A percentile compares a stretch with the other conserved stretches of the same genome.
Evolutionary conservation across 176 grass and related monocot species (phyloP).

Genomic region (Pontederia paniculata): DNA sequence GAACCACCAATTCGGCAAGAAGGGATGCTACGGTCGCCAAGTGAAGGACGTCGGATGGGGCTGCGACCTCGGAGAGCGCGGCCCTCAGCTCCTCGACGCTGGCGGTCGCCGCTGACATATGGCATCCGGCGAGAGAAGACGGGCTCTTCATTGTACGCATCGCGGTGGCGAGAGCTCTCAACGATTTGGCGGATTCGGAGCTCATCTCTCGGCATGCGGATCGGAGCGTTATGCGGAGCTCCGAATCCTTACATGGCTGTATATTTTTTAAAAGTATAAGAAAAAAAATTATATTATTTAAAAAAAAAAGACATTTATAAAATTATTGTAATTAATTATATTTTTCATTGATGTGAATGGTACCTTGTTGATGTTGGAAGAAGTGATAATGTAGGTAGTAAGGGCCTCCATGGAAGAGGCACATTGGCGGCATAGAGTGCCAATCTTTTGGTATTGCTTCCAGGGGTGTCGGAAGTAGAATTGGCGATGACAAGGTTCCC

Average conservation of each 20-base stretch:
- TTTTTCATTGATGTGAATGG: background rate
- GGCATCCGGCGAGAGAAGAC: slow-evolving; percentile 9
- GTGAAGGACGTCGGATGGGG: slow-evolving; percentile 36
- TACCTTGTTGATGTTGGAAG: slow-evolving; percentile 19
- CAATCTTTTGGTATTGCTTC: slow-evolving; percentile 70
- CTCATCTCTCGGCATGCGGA: slow-evolving; percentile 51
- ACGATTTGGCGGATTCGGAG: slow-evolving; percentile 50
- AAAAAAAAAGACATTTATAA: background rate
- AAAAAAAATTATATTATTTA: background rate
- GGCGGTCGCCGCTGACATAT: slow-evolving; percentile 33
- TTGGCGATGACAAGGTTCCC: slow-evolving; percentile 74
- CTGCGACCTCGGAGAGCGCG: slow-evolving; percentile 21
- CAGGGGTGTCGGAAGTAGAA: slow-evolving; percentile 78
- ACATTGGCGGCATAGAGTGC: slow-evolving; percentile 59
- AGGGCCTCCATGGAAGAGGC: slow-evolving; percentile 74
- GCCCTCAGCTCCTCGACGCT: slow-evolving; percentile 21
- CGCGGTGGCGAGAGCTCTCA: slow-evolving; percentile 47
- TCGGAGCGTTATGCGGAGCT: slow-evolving; percentile 35
- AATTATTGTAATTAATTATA: too few relatives aligned
- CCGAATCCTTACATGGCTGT: slow-evolving; percentile 16
- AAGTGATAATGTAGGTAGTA: slow-evolving; percentile 44
- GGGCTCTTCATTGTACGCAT: slow-evolving; percentile 42
- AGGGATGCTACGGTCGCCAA: slow-evolving; percentile 53
- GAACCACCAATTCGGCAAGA: slow-evolving; percentile 46
- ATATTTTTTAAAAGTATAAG: background rate